Evolutionary conservation across 495 filamentous ascomycete genomes (phyloP).

Genomic region (Podospora pseudocomata): DNA sequence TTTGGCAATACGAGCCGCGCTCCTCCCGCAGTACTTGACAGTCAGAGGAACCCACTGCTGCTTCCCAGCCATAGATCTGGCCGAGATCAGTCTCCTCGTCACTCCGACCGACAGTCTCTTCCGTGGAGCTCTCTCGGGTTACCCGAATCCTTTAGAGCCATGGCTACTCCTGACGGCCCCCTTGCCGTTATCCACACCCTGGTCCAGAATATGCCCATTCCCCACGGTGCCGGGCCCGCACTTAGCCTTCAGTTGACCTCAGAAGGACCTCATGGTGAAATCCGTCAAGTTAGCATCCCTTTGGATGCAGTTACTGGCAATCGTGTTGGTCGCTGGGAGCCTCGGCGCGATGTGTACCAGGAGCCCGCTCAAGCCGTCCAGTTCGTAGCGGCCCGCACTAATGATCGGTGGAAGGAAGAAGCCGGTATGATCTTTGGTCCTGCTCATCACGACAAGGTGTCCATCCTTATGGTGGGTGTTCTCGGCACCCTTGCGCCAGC

Average conservation of each 20-base stretch:
- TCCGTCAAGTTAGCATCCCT: slow-evolving; percentile 38
- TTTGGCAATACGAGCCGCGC: slow-evolving; percentile 29
- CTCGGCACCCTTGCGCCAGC: slow-evolving; percentile 74
- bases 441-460: slow-evolving; percentile 65
- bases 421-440: slow-evolving; percentile 77
- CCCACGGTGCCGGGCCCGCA: slow-evolving; percentile 36
- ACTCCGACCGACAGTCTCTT: slow-evolving; percentile 29
- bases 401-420: slow-evolving; percentile 83
- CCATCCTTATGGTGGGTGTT: slow-evolving; percentile 63
- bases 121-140: slow-evolving; percentile 24
- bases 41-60: slow-evolving; percentile 78
- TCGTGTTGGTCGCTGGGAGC: slow-evolving; percentile 39
- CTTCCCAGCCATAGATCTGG: slow-evolving; percentile 35
- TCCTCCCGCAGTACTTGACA: slow-evolving; percentile 51
- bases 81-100: slow-evolving; percentile 39
- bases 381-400: slow-evolving; percentile 67
- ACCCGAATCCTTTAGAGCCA: neutral
- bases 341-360: slow-evolving; percentile 42
- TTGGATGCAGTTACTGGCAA: slow-evolving; percentile 18
- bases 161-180: slow-evolving; percentile 30
- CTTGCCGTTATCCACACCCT: slow-evolving; percentile 45
- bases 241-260: slow-evolving; percentile 44
- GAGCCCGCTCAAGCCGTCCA: slow-evolving; percentile 57
- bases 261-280: slow-evolving; percentile 34
- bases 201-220: slow-evolving; percentile 27